Evolutionary conservation across 345 rosid species (phyloP).

Genomic region (Jatropha curcas): DNA sequence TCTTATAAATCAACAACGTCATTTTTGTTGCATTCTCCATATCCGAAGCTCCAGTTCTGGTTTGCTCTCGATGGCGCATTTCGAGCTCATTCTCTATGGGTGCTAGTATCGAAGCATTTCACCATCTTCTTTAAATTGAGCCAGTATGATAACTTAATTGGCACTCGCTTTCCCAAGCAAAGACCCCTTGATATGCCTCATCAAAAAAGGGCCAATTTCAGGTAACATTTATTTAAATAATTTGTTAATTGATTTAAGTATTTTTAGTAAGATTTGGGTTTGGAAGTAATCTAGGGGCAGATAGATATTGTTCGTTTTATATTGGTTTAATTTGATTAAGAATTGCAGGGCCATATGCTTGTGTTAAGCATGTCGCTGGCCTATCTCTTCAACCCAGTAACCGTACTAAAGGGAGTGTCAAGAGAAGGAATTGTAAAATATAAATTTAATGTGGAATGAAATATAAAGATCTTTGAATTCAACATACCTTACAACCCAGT

Average conservation of each 20-base stretch:
- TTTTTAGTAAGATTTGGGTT: too few relatives aligned
- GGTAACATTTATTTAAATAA: conserved; percentile 42
- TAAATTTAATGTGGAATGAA: too few relatives aligned
- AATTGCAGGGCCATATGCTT: conserved; percentile 82
- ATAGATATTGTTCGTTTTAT: too few relatives aligned
- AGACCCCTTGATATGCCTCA: conserved; percentile 73
- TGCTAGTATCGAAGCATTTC: conserved; percentile 16
- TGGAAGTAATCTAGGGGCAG: too few relatives aligned
- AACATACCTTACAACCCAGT: too few relatives aligned
- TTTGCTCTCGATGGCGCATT: too few relatives aligned
- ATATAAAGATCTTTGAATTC: too few relatives aligned
- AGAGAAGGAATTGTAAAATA: conserved; percentile 84
- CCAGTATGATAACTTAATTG: conserved; percentile 39
- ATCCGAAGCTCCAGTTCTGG: too few relatives aligned
- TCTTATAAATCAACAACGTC: conserved; percentile 30
- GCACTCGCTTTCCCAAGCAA: conserved; percentile 70
- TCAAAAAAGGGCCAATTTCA: conserved; percentile 67
- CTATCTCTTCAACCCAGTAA: too few relatives aligned
- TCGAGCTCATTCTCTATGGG: conserved; percentile 34
- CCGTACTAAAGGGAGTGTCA: conserved; percentile 77
- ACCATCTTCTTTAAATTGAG: conserved; percentile 28
- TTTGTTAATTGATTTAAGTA: too few relatives aligned
- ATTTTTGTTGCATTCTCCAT: conserved; percentile 16
- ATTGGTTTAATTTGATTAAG: conserved; percentile 3
- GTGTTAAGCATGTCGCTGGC: conserved; percentile 73